These are phyloP conservation scores for Candida andamanensis DNA, from an alignment of 805 yeast species.

Conservation along the genomic window DNA sequence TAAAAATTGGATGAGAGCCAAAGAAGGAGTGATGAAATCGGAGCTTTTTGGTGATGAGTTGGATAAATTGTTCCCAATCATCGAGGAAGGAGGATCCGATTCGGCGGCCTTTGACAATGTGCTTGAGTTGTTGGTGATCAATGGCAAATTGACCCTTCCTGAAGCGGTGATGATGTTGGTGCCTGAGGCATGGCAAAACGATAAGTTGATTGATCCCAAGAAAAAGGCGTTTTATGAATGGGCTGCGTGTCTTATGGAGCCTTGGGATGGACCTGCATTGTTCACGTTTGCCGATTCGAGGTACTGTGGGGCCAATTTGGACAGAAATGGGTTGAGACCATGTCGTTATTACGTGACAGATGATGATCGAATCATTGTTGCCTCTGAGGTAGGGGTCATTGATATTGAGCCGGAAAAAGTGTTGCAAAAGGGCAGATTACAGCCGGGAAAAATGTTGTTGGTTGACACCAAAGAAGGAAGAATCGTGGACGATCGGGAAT, in stretches of 20 bases:
- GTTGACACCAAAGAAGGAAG: constrained; percentile 92
- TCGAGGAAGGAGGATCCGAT: constrained; percentile 98
- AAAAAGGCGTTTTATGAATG: constrained; percentile 95
- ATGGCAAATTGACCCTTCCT: constrained; percentile 87
- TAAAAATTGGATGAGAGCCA: constrained; percentile 98
- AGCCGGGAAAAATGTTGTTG: constrained; percentile 93
- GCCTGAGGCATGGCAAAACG: constrained; percentile 98
- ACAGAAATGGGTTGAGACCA: constrained; percentile 96
- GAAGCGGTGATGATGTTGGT: constrained; percentile 96
- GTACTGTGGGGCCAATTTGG: constrained; percentile 97
- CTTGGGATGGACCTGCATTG: constrained; percentile 99
- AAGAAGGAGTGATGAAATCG: constrained; percentile 94
- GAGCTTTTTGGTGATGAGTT: constrained; percentile 84
- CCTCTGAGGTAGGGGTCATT: constrained; percentile 96
- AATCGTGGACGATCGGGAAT: constrained; percentile 88
- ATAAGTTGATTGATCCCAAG: constrained; percentile 78
- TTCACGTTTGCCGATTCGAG: constrained; percentile 96
- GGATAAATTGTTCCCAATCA: constrained; percentile 87
- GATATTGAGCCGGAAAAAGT: constrained; percentile 79
- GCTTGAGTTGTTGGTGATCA: constrained; percentile 81
- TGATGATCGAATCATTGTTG: constrained; percentile 94
- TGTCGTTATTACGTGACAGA: constrained; percentile 95
- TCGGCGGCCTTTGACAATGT: constrained; percentile 98
- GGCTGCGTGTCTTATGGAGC: constrained; percentile 99
- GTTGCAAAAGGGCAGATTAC: constrained; percentile 86